A percentile compares a stretch with the other conserved stretches of the same genome.
Conservation (phyloP, 768 basidiomycete species). For the Boletus reticulatus region DNA sequence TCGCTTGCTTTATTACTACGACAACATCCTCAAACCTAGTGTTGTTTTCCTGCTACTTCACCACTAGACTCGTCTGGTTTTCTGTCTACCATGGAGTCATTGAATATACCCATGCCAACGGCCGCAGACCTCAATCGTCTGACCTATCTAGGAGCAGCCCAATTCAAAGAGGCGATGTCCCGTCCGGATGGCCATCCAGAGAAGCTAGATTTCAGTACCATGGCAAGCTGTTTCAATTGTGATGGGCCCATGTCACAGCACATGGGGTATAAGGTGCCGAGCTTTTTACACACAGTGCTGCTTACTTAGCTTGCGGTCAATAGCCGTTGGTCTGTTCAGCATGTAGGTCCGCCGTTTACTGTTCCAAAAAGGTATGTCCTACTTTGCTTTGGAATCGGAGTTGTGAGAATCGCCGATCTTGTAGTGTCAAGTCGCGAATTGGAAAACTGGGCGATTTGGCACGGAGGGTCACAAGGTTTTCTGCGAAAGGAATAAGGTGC, state of each 20-base stretch:
- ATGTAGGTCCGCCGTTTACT: constrained; percentile 31
- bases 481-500: constrained; percentile 35
- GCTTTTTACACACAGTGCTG: not conserved
- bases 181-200: constrained; percentile 29
- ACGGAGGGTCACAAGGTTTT: constrained; percentile 32
- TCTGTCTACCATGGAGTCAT: constrained; percentile 13
- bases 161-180: constrained; percentile 25
- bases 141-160: constrained; percentile 28
- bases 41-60: not conserved
- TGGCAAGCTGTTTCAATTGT: constrained; percentile 26
- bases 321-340: constrained; percentile 29
- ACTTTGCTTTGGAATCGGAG: not conserved
- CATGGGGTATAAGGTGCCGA: constrained; percentile 20
- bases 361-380: constrained; percentile 25
- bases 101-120: constrained; percentile 21
- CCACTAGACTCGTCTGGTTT: not conserved
- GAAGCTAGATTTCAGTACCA: constrained; percentile 26
- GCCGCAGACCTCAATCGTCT: constrained; percentile 25
- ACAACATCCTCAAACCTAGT: not conserved
- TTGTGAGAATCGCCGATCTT: not conserved
- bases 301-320: not conserved
- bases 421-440: constrained; percentile 37
- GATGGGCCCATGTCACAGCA: constrained; percentile 4
- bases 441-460: constrained; percentile 32
- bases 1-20: too few species aligned